Evolutionary conservation across 768 basidiomycete species (phyloP).

Genomic region (Suillus discolor): DNA sequence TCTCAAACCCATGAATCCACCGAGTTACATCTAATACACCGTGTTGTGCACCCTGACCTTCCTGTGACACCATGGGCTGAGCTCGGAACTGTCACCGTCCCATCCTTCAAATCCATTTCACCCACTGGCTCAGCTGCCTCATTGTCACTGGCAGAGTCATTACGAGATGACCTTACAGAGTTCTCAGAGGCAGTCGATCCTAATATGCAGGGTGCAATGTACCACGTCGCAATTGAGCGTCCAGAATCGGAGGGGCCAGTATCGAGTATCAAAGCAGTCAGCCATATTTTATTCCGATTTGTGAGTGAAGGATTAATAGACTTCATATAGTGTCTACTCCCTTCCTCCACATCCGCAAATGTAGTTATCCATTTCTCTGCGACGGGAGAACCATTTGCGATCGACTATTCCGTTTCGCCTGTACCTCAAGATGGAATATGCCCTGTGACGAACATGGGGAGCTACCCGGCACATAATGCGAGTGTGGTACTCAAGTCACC

Average conservation of each 20-base stretch:
- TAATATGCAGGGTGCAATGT: slow-evolving; percentile 48
- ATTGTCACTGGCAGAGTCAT: slow-evolving; percentile 43
- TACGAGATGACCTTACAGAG: slow-evolving; percentile 47
- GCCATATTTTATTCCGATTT: slow-evolving; percentile 61
- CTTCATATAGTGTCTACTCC: slow-evolving; percentile 64
- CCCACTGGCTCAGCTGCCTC: slow-evolving; percentile 33
- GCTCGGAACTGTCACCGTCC: slow-evolving; percentile 28
- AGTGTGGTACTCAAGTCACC: slow-evolving; percentile 55
- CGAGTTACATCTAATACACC: slow-evolving; percentile 21
- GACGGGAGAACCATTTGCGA: slow-evolving; percentile 53
- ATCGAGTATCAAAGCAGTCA: slow-evolving; percentile 41
- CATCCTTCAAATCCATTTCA: slow-evolving; percentile 35
- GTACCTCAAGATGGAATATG: slow-evolving; percentile 73
- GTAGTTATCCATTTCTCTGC: slow-evolving; percentile 57
- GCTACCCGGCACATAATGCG: slow-evolving; percentile 44
- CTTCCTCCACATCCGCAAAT: slow-evolving; percentile 52
- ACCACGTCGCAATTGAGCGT: slow-evolving; percentile 69
- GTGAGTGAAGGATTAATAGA: slow-evolving; percentile 27
- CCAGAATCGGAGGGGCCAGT: slow-evolving; percentile 43
- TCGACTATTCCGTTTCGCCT: slow-evolving; percentile 75
- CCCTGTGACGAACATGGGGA: slow-evolving; percentile 33
- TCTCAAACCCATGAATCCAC: neutral
- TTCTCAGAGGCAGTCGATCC: slow-evolving; percentile 45
- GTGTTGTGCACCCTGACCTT: slow-evolving; percentile 34
- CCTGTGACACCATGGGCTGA: slow-evolving; percentile 26